Evolutionary conservation across 2,329 filamentous ascomycete species (phyloP).

Genomic region (Coleophoma cylindrospora): DNA sequence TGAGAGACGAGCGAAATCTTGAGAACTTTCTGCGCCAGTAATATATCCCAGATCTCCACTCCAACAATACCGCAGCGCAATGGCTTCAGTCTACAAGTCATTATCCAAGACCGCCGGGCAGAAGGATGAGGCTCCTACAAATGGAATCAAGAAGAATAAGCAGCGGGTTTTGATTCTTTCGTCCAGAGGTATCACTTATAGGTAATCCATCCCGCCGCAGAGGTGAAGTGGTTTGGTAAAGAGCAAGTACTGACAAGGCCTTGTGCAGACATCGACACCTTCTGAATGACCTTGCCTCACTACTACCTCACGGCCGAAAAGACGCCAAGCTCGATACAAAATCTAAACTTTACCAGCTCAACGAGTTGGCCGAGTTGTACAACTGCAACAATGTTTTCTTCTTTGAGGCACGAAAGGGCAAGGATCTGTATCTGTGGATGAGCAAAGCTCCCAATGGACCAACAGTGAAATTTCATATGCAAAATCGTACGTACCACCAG

Average conservation of each 20-base stretch:
- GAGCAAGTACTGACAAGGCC: no score
- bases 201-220: constrained; percentile 39
- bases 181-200: constrained; percentile 85
- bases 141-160: constrained; percentile 56
- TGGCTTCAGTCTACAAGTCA: constrained; percentile 74
- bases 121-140: constrained; percentile 41
- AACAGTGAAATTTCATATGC: constrained; percentile 65
- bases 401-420: constrained; percentile 89
- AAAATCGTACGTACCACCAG: constrained; percentile 52
- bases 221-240: not conserved
- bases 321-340: constrained; percentile 98
- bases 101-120: constrained; percentile 56
- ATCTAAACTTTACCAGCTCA: constrained; percentile 77
- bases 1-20: constrained; percentile 2
- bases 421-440: constrained; percentile 93
- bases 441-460: constrained; percentile 72
- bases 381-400: constrained; percentile 95
- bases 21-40: constrained; percentile 17
- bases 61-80: constrained; percentile 28
- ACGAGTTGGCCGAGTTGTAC: constrained; percentile 70
- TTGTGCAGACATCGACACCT: constrained; percentile 77
- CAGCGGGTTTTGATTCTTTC: constrained; percentile 84
- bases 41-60: not conserved
- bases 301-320: constrained; percentile 89
- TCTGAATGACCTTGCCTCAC: constrained; percentile 78